phyloP scores from a whole-genome alignment of 73 alveolate species.

The Diophrys sp. region DNA sequence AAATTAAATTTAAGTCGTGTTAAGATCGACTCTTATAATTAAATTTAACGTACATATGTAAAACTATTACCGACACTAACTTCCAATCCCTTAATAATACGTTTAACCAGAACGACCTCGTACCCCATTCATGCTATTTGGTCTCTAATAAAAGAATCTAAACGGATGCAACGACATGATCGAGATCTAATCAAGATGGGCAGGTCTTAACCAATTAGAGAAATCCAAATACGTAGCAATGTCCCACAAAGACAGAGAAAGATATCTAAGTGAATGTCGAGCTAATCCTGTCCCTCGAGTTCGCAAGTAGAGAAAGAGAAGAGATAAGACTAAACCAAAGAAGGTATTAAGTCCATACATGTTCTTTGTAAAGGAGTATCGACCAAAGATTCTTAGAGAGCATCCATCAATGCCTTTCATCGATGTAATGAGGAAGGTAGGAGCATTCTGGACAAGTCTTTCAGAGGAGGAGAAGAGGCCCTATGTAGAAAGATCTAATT shows the following conservation, averaged over 20 bases:
- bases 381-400: slow-evolving; percentile 35
- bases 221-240: no score
- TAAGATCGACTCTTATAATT: no score
- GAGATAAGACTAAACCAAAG: slow-evolving; percentile 43
- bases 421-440: slow-evolving; percentile 38
- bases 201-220: no score
- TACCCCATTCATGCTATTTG: no score
- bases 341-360: slow-evolving; percentile 36
- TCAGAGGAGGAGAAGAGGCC: background rate
- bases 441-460: slow-evolving; percentile 13
- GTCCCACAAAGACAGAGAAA: slow-evolving; percentile 44
- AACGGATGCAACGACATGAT: no score
- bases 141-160: no score
- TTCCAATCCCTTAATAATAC: no score
- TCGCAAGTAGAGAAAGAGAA: slow-evolving; percentile 22
- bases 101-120: no score
- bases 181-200: no score
- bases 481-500: background rate
- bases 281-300: slow-evolving; percentile 20
- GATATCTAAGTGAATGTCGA: slow-evolving; percentile 26
- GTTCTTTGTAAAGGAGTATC: slow-evolving; percentile 34
- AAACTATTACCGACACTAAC: no score
- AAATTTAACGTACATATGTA: no score
- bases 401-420: slow-evolving; percentile 25
- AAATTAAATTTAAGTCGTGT: no score